These are phyloP conservation scores for Jasminum sambac DNA, from an alignment of 257 asterid genomes.

Conservation along the genomic window DNA sequence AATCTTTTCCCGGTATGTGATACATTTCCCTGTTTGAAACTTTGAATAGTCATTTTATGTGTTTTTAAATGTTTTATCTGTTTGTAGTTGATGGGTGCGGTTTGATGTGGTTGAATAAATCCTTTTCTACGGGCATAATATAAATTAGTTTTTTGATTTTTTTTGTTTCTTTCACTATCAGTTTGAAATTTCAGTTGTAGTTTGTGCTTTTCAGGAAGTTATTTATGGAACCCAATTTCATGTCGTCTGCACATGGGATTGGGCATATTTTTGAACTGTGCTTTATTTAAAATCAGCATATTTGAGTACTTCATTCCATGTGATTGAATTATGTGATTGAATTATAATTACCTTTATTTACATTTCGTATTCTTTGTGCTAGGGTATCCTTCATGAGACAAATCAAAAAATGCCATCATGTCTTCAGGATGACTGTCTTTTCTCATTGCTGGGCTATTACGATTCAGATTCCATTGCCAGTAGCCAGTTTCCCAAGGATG, in stretches of 20 bases:
- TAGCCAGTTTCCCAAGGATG: constrained; percentile 26
- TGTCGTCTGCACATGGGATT: not conserved
- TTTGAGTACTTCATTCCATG: not conserved
- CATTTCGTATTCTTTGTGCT: constrained; percentile 16
- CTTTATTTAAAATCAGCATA: not conserved
- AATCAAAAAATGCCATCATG: constrained; percentile 56
- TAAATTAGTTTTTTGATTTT: not conserved
- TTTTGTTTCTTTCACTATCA: not conserved
- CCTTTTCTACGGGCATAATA: not conserved
- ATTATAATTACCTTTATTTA: constrained; percentile 9
- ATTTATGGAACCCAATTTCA: not conserved
- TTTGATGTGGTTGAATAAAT: not conserved
- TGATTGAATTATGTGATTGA: constrained; percentile 18
- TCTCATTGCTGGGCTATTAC: constrained; percentile 66
- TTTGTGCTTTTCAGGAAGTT: too few relatives aligned
- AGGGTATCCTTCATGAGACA: constrained; percentile 58
- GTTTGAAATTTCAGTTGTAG: not conserved
- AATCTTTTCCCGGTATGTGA: constrained; percentile 64
- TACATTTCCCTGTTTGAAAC: not conserved
- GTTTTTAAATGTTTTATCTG: not conserved
- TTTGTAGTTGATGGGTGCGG: constrained; percentile 1
- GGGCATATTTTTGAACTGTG: constrained; percentile 1
- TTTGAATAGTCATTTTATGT: not conserved
- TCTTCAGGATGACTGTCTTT: constrained; percentile 61
- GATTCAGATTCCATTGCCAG: constrained; percentile 39